A percentile compares a stretch with the other conserved stretches of the same genome.
phyloP scores from a whole-genome alignment of 306 rosid genomes.

The Glycyrrhiza uralensis region DNA sequence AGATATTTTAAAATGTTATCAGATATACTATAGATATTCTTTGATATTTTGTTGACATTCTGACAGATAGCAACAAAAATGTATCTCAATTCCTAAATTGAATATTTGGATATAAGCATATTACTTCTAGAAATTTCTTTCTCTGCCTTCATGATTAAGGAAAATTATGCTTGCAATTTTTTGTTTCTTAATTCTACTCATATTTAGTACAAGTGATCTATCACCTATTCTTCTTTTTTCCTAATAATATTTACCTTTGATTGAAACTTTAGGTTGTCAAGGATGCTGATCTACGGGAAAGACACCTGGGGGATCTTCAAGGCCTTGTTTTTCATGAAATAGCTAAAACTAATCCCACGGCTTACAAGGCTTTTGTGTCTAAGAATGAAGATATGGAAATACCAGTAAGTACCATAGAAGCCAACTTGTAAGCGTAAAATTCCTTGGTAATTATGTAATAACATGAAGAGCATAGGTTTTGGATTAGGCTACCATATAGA shows the following conservation, averaged over 20 bases:
- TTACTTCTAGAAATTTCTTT: neutral
- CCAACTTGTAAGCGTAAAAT: neutral
- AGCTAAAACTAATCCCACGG: constrained; percentile 43
- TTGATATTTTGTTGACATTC: neutral
- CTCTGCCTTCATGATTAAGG: constrained; percentile 6
- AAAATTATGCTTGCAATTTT: neutral
- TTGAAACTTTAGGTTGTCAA: constrained; percentile 57
- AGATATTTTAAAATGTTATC: neutral
- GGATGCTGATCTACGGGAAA: constrained; percentile 72
- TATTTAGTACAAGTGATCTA: neutral
- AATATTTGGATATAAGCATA: neutral
- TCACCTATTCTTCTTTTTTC: neutral
- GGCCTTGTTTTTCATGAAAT: constrained; percentile 54
- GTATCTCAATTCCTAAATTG: neutral
- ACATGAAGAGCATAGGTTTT: neutral
- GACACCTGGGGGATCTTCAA: constrained; percentile 88
- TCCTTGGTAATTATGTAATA: neutral
- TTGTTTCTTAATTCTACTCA: neutral
- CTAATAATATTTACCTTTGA: neutral
- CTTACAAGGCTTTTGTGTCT: constrained; percentile 54
- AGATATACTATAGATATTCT: neutral
- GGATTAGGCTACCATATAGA: neutral
- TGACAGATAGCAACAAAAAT: neutral
- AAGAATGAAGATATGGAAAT: constrained; percentile 56
- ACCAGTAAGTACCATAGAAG: constrained; percentile 55